These are phyloP conservation scores for Hylodesmum podocarpum DNA, from an alignment of 306 rosid genomes.

Conservation along the genomic window DNA sequence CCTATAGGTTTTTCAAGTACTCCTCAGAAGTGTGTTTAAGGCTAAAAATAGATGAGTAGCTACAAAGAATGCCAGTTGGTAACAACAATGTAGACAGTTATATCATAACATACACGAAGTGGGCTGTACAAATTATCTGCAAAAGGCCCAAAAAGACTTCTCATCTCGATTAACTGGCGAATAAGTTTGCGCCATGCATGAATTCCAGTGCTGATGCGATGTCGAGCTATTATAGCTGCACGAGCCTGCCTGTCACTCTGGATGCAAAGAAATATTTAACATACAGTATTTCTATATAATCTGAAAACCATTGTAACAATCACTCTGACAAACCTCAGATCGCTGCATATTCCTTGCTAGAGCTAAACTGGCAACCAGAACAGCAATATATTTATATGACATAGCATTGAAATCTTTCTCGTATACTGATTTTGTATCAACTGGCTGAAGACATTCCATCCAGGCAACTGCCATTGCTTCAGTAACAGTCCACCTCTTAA, in stretches of 20 bases:
- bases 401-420: conserved; percentile 93
- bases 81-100: conserved; percentile 1
- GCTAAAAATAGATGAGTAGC: conserved; percentile 24
- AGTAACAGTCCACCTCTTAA: conserved; percentile 78
- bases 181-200: conserved; percentile 93
- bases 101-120: conserved; percentile 65
- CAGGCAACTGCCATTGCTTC: conserved; percentile 99
- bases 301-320: conserved; percentile 21
- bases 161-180: conserved; percentile 81
- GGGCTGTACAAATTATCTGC: conserved; percentile 71
- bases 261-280: conserved; percentile 37
- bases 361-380: conserved; percentile 97
- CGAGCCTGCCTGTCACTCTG: conserved; percentile 92
- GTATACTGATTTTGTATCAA: conserved; percentile 89
- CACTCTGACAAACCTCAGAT: conserved; percentile 74
- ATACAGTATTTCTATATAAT: conserved; percentile 32
- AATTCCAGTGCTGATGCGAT: conserved; percentile 63
- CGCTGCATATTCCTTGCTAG: conserved; percentile 94
- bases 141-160: conserved; percentile 83
- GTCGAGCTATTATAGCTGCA: conserved; percentile 61
- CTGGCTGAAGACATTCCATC: conserved; percentile 97
- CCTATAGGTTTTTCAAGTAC: not conserved
- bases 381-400: conserved; percentile 88
- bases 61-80: conserved; percentile 30
- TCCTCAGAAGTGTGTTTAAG: conserved; percentile 12